phyloP scores from a whole-genome alignment of 495 filamentous ascomycete genomes.

The Lasiosphaeria hispida region DNA sequence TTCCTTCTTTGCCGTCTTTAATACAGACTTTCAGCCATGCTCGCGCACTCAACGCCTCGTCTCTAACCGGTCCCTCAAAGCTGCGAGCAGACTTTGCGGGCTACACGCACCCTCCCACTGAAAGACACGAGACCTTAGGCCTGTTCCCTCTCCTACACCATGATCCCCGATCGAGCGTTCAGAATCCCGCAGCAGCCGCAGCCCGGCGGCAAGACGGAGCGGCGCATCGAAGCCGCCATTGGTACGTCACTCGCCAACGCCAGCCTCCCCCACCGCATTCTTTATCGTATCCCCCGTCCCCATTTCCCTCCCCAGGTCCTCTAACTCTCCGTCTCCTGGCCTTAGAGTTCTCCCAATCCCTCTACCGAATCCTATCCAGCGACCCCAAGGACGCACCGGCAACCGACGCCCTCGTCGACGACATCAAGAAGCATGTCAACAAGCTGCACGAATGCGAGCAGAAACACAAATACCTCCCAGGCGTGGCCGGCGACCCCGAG shows the following conservation, averaged over 20 bases:
- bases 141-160: neutral
- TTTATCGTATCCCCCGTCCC: neutral
- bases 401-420: constrained; percentile 29
- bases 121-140: neutral
- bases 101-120: neutral
- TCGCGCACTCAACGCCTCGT: too few relatives aligned
- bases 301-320: neutral
- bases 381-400: constrained; percentile 16
- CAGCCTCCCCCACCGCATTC: too few relatives aligned
- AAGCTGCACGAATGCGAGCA: constrained; percentile 27
- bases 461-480: constrained; percentile 8
- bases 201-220: constrained; percentile 10
- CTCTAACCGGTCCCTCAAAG: too few relatives aligned
- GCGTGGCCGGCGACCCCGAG: constrained; percentile 30
- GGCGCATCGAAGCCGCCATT: constrained; percentile 23
- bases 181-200: neutral
- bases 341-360: constrained; percentile 23
- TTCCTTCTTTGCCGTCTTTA: neutral
- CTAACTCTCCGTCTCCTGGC: neutral
- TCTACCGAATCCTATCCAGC: constrained; percentile 23
- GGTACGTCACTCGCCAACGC: constrained; percentile 11
- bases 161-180: constrained; percentile 3
- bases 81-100: too few relatives aligned
- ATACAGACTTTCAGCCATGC: neutral
- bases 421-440: constrained; percentile 38